Conservation (phyloP, 208 protist genomes). For the Jaenimonas drosophilae region DNA sequence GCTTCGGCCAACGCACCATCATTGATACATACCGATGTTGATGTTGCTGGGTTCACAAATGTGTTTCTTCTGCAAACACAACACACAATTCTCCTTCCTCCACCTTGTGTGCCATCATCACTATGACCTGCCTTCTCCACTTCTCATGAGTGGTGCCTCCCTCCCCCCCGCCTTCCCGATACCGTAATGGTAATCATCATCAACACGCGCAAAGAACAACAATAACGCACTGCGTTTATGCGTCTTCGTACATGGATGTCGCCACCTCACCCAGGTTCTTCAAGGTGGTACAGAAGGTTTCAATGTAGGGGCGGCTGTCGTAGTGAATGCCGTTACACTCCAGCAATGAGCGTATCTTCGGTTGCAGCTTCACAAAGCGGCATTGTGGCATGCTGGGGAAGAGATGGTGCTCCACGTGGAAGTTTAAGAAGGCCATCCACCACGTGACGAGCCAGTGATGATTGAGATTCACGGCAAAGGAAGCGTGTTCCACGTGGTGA, state of each 20-base stretch:
- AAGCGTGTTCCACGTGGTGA: constrained; percentile 65
- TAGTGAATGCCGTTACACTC: constrained; percentile 57
- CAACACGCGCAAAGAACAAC: too few relatives aligned
- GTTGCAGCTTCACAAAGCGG: constrained; percentile 32
- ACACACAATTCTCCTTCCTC: too few relatives aligned
- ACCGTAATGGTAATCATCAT: too few relatives aligned
- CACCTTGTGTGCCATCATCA: neutral
- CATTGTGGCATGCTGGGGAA: constrained; percentile 83
- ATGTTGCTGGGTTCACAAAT: too few relatives aligned
- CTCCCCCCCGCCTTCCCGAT: neutral
- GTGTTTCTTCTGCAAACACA: too few relatives aligned
- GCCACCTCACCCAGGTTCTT: constrained; percentile 45
- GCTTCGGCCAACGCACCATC: too few relatives aligned
- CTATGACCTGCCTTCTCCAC: constrained; percentile 1
- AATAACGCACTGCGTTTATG: too few relatives aligned
- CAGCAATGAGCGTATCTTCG: constrained; percentile 35
- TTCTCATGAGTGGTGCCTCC: neutral
- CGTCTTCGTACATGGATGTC: constrained; percentile 18
- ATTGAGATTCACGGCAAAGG: constrained; percentile 54
- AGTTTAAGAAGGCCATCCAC: constrained; percentile 79
- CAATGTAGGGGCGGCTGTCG: constrained; percentile 32
- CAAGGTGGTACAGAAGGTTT: constrained; percentile 30
- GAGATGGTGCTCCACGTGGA: constrained; percentile 83
- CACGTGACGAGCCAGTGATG: constrained; percentile 43
- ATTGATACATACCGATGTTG: too few relatives aligned